A percentile compares a stretch with the other conserved stretches of the same genome.
Evolutionary conservation across 1,284 basidiomycete species (phyloP).

Genomic region (Puccinia coronata): DNA sequence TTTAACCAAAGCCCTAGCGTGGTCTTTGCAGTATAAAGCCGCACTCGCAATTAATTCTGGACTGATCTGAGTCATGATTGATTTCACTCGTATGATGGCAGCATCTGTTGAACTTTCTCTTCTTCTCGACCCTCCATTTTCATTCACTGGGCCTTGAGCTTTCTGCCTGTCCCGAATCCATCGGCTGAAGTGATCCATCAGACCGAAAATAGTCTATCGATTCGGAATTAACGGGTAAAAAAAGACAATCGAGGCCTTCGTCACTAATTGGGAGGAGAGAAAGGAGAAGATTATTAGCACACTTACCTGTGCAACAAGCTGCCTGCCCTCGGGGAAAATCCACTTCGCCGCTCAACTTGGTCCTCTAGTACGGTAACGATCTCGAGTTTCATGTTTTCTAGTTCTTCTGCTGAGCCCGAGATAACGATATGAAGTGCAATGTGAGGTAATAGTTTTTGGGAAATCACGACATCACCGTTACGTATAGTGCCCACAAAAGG

Average conservation of each 20-base stretch:
- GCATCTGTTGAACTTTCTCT: conserved; percentile 62
- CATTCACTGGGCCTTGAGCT: conserved; percentile 50
- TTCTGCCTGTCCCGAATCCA: conserved; percentile 71
- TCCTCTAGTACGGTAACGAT: conserved; percentile 81
- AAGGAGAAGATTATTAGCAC: not conserved
- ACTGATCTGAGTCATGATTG: conserved; percentile 77
- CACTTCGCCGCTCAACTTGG: conserved; percentile 70
- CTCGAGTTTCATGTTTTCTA: conserved; percentile 72
- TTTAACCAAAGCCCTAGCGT: conserved; percentile 91
- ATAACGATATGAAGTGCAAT: conserved; percentile 83
- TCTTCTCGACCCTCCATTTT: conserved; percentile 54
- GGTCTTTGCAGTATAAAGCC: conserved; percentile 89
- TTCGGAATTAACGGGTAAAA: not conserved
- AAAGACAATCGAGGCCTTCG: not conserved
- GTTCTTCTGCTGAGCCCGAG: conserved; percentile 69
- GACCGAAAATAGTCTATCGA: conserved; percentile 80
- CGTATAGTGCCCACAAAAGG: conserved; percentile 77
- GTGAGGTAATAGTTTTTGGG: conserved; percentile 87
- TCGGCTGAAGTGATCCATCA: conserved; percentile 91
- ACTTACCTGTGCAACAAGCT: conserved; percentile 80
- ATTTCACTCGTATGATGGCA: conserved; percentile 66
- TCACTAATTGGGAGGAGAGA: not conserved
- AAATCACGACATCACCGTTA: conserved; percentile 86
- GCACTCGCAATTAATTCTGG: conserved; percentile 88
- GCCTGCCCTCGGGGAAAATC: conserved; percentile 73